These are phyloP conservation scores for Amanita exitialis DNA, from an alignment of 768 basidiomycete genomes.

Conservation along the genomic window DNA sequence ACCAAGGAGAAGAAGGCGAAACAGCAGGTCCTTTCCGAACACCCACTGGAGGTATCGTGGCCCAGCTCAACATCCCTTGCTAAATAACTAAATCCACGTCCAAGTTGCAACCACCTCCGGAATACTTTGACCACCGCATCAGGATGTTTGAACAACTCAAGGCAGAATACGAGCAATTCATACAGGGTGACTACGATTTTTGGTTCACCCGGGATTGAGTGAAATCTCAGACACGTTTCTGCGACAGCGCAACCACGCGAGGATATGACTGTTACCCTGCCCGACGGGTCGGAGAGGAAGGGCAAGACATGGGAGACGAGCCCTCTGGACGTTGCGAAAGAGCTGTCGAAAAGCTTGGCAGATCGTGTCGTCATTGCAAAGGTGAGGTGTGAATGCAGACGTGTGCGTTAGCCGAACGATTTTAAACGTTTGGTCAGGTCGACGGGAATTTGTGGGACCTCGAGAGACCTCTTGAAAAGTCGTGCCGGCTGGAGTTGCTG, in stretches of 20 bases:
- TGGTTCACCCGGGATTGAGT: neutral
- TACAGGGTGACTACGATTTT: conserved; percentile 44
- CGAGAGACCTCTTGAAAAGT: conserved; percentile 84
- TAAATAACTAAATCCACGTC: neutral
- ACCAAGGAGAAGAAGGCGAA: conserved; percentile 39
- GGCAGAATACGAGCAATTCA: conserved; percentile 70
- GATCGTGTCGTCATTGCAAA: conserved; percentile 92
- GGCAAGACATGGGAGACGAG: conserved; percentile 92
- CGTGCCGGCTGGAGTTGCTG: conserved; percentile 72
- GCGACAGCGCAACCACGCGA: conserved; percentile 66
- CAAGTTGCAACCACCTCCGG: conserved; percentile 75
- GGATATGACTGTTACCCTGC: conserved; percentile 75
- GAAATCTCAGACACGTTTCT: conserved; percentile 2
- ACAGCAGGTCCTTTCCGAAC: conserved; percentile 26
- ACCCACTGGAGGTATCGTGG: conserved; percentile 53
- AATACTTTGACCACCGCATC: conserved; percentile 84
- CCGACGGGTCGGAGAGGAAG: conserved; percentile 76
- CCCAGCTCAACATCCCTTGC: neutral
- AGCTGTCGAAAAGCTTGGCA: conserved; percentile 76
- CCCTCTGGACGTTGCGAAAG: conserved; percentile 85
- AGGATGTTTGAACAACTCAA: conserved; percentile 85
- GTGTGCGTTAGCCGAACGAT: neutral
- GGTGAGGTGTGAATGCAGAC: conserved; percentile 50
- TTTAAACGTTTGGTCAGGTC: conserved; percentile 37
- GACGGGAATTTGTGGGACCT: conserved; percentile 89